Conservation (phyloP, 1,284 basidiomycete genomes). For the Phlebopus sp. region DNA sequence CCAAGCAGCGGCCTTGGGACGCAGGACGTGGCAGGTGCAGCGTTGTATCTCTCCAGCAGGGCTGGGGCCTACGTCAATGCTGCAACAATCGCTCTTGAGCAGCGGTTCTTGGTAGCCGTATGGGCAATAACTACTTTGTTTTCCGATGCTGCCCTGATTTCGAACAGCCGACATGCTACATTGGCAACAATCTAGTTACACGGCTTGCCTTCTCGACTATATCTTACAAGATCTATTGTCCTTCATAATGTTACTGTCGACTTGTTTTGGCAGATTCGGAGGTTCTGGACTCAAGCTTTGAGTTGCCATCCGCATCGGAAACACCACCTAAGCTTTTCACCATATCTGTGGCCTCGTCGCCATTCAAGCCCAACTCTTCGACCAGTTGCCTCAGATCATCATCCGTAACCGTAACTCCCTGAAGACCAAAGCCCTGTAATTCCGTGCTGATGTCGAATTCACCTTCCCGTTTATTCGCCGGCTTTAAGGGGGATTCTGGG, state of each 20-base stretch:
- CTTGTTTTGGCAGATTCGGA: constrained; percentile 5
- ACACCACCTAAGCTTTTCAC: constrained; percentile 52
- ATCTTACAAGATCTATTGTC: constrained; percentile 8
- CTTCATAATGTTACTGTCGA: not conserved
- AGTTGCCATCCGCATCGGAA: constrained; percentile 5
- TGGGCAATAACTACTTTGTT: too few species aligned
- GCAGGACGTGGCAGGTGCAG: constrained; percentile 62
- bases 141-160: constrained; percentile 22
- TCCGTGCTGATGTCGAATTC: constrained; percentile 65
- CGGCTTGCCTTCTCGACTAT: not conserved
- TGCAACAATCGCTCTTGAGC: constrained; percentile 59
- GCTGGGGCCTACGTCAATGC: constrained; percentile 66
- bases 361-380: constrained; percentile 68
- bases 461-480: constrained; percentile 49
- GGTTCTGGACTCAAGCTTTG: constrained; percentile 1
- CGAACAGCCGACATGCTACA: too few species aligned
- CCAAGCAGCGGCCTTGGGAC: constrained; percentile 58
- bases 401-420: constrained; percentile 72
- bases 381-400: constrained; percentile 68
- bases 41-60: constrained; percentile 56
- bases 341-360: constrained; percentile 67
- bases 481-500: constrained; percentile 46
- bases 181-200: not conserved
- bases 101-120: constrained; percentile 42
- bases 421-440: constrained; percentile 65